Base-by-base conservation (phyloP, 176 grass and related monocot genomes). In the Urochloa ruziziensis region DNA sequence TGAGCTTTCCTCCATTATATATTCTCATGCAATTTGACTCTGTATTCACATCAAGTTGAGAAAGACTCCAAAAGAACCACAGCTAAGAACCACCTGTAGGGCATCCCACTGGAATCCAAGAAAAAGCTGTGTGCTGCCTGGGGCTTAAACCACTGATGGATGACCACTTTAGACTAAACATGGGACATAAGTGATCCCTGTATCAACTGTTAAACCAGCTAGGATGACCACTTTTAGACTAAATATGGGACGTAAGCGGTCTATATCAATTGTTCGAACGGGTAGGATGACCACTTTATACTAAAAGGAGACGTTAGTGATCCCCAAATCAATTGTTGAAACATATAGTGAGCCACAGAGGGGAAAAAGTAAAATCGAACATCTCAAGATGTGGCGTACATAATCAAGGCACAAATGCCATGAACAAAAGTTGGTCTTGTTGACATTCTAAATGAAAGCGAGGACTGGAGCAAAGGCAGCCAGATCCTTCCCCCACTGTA, bases 71-170 rank as follows among this genome's bases (percentile, higher is more conserved):
- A 82, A 44, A 64, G 66, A 71, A 47, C 7, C 72, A 82, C 78
- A 82, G 78, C 88, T 90, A 80, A 72, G 56, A 86, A 56, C 64
- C 78, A 62, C 2, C 39, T 62, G 68, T 85, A 62, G 52, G 62
- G 82, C 88, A 85, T 85, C 74, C 51, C 33, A 89, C 34, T 14
- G 54, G 78, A 76, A 86, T 77, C 62, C 63, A 76, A 77, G 78
- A 34, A 57, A 73, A 76, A 59, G 56, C 21, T 40, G 56, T 71
- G 59, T 65, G 74, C 73, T 19, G 53, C 18, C 63, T 54, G 73
- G 24, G 32, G 64, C 73, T 72, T 44, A 70, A 79, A 14, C 7
- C 75, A 70, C 36, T 62, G n/a, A 61, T 58, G 11, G 19, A 18
- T 44, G 37, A 48, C 70, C 24, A 37, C 10, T 61, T 87, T 23